Evolutionary conservation across 495 filamentous ascomycete genomes (phyloP).

Genomic region (Aspergillus bertholletiae): DNA sequence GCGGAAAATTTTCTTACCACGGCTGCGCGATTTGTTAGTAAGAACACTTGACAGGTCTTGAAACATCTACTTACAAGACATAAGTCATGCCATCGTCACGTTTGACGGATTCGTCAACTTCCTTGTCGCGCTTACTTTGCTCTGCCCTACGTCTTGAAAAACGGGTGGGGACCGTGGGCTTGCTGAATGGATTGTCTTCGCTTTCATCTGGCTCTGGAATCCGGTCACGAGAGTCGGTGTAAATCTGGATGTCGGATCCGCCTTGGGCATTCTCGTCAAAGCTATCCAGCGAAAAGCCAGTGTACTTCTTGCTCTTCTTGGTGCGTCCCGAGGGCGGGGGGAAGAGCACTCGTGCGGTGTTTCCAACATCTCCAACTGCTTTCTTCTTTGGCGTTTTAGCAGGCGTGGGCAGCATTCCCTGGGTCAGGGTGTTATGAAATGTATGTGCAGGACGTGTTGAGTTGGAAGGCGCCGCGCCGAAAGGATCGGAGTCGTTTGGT

Average conservation of each 20-base stretch:
- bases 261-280: constrained; percentile 50
- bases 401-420: constrained; percentile 77
- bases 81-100: constrained; percentile 78
- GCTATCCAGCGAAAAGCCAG: constrained; percentile 67
- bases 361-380: constrained; percentile 52
- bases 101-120: constrained; percentile 58
- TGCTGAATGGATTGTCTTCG: constrained; percentile 73
- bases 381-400: constrained; percentile 80
- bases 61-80: constrained; percentile 68
- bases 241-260: constrained; percentile 68
- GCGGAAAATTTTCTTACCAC: constrained; percentile 82
- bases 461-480: constrained; percentile 13
- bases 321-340: constrained; percentile 49
- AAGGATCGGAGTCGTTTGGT: constrained; percentile 19
- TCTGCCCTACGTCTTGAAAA: constrained; percentile 35
- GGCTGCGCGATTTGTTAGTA: constrained; percentile 52
- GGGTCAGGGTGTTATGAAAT: constrained; percentile 25
- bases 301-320: constrained; percentile 52
- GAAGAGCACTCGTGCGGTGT: constrained; percentile 76
- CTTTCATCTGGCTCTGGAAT: constrained; percentile 66
- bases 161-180: constrained; percentile 36
- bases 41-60: neutral
- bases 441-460: constrained; percentile 13
- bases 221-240: constrained; percentile 84
- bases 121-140: constrained; percentile 43